These are phyloP conservation scores for Hemileccinum rubropunctum DNA, from an alignment of 768 basidiomycete species.

Conservation along the genomic window DNA sequence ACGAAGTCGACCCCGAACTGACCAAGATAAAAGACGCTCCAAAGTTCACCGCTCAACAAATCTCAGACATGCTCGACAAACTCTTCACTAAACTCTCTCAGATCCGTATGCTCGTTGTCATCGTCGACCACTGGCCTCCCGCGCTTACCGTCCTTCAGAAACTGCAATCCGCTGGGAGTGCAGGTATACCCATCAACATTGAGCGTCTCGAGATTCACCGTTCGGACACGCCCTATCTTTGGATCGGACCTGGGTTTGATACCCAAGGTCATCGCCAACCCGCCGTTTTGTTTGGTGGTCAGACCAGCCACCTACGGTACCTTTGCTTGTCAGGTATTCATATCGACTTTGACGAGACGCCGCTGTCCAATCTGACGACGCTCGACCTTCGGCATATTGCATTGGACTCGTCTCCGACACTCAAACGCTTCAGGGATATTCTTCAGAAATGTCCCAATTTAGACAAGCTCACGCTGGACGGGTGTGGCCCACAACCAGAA, in stretches of 20 bases:
- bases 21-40: constrained; percentile 26
- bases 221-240: constrained; percentile 44
- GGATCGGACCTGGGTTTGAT: constrained; percentile 43
- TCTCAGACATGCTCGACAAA: constrained; percentile 48
- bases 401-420: constrained; percentile 47
- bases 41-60: constrained; percentile 39
- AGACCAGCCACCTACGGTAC: constrained; percentile 44
- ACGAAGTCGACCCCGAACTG: constrained; percentile 35
- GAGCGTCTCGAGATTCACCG: constrained; percentile 68
- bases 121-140: constrained; percentile 55
- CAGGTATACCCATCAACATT: constrained; percentile 41
- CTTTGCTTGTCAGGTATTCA: constrained; percentile 58
- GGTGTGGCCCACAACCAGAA: constrained; percentile 50
- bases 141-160: constrained; percentile 49
- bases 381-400: constrained; percentile 66
- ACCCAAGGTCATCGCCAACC: constrained; percentile 31
- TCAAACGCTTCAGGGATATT: constrained; percentile 51
- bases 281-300: constrained; percentile 50
- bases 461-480: constrained; percentile 56
- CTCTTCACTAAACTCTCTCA: constrained; percentile 53
- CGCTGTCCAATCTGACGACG: constrained; percentile 52
- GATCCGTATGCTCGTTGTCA: constrained; percentile 57
- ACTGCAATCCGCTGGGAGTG: constrained; percentile 37
- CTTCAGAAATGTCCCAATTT: constrained; percentile 48
- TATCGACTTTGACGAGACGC: constrained; percentile 54